These are phyloP conservation scores for Fistulinella staudtii DNA, from an alignment of 1,284 basidiomycete species.

Conservation along the genomic window DNA sequence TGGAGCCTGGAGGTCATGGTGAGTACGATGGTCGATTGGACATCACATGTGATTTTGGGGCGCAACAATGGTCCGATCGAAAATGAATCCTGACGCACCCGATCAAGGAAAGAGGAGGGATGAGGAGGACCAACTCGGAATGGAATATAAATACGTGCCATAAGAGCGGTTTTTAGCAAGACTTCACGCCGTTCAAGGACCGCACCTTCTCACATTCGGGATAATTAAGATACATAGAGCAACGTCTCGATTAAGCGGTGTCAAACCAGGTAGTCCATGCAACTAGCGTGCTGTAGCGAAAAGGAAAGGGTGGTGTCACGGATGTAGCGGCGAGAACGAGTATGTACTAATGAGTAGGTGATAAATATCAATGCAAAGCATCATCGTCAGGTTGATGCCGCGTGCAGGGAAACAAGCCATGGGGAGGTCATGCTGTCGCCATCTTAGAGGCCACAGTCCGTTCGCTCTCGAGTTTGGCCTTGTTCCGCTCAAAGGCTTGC, in stretches of 20 bases:
- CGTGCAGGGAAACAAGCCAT: conserved; percentile 4
- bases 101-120: neutral
- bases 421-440: conserved; percentile 57
- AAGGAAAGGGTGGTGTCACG: conserved; percentile 8
- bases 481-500: conserved; percentile 82
- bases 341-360: conserved; percentile 19
- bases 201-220: conserved; percentile 3
- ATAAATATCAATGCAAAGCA: conserved; percentile 30
- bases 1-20: conserved; percentile 52
- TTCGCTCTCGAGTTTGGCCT: conserved; percentile 80
- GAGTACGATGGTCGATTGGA: conserved; percentile 5
- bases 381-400: conserved; percentile 24
- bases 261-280: conserved; percentile 15
- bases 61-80: neutral
- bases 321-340: conserved; percentile 8
- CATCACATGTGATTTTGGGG: conserved; percentile 25
- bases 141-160: conserved; percentile 4
- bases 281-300: conserved; percentile 16
- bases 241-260: conserved; percentile 21
- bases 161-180: neutral
- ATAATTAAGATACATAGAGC: neutral
- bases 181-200: neutral
- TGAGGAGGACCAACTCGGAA: neutral
- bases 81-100: conserved; percentile 9
- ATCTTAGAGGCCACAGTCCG: conserved; percentile 83